A percentile compares a stretch with the other conserved stretches of the same genome.
phyloP scores from a whole-genome alignment of 2,329 filamentous ascomycete genomes.

The Ophiocordyceps unilateralis region DNA sequence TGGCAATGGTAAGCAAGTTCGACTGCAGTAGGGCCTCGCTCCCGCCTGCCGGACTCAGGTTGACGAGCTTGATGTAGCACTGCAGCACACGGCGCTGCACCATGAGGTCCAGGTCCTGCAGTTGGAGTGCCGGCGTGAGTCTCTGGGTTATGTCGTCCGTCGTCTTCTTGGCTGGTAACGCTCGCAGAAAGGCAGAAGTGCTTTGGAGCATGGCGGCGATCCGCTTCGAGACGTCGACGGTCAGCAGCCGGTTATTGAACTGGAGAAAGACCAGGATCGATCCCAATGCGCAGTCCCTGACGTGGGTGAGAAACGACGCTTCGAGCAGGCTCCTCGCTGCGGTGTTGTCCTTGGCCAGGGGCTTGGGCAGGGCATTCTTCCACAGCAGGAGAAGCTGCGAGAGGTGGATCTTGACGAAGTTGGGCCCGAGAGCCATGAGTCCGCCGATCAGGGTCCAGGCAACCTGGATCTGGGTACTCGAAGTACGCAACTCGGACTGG shows the following conservation, averaged over 20 bases:
- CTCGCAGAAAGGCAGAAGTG: conserved; percentile 76
- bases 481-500: conserved; percentile 76
- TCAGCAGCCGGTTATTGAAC: conserved; percentile 82
- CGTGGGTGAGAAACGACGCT: conserved; percentile 82
- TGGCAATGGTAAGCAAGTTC: conserved; percentile 74
- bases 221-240: conserved; percentile 82
- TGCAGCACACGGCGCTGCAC: conserved; percentile 83
- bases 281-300: conserved; percentile 82
- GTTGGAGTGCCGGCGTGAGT: conserved; percentile 67
- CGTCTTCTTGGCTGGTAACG: conserved; percentile 65
- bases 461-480: conserved; percentile 89
- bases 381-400: conserved; percentile 84
- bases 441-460: conserved; percentile 96
- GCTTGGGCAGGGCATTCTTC: conserved; percentile 94
- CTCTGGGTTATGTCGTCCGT: conserved; percentile 76
- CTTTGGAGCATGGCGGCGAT: conserved; percentile 92
- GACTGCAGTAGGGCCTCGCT: conserved; percentile 79
- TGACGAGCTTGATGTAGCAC: conserved; percentile 84
- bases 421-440: conserved; percentile 88
- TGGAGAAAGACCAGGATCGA: conserved; percentile 85
- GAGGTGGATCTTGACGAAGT: conserved; percentile 97
- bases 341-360: conserved; percentile 82
- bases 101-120: conserved; percentile 85
- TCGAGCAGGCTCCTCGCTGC: conserved; percentile 71
- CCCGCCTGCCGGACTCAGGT: conserved; percentile 68